phyloP scores from a whole-genome alignment of 306 rosid genomes.

The Geum urbanum region DNA sequence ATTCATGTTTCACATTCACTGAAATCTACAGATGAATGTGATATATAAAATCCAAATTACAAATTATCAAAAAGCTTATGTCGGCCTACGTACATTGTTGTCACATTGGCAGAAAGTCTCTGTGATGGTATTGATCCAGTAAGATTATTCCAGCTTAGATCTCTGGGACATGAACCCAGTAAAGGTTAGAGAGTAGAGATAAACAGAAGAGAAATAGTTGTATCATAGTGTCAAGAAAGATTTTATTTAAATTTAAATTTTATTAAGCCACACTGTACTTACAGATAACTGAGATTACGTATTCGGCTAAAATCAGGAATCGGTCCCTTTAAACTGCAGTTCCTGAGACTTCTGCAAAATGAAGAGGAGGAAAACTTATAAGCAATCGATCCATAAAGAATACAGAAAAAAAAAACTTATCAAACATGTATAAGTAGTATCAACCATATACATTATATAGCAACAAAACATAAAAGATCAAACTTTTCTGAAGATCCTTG shows the following conservation, averaged over 20 bases:
- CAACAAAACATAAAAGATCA: neutral
- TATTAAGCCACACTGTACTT: conserved; percentile 31
- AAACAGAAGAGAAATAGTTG: neutral
- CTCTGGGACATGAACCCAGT: conserved; percentile 49
- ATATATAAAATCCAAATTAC: neutral
- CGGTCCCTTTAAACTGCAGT: conserved; percentile 76
- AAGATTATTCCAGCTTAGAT: conserved; percentile 73
- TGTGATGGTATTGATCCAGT: conserved; percentile 54
- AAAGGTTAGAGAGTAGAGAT: conserved; percentile 11
- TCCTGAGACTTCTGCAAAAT: conserved; percentile 75
- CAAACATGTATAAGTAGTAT: neutral
- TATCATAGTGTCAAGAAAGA: conserved; percentile 5
- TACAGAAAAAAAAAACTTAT: neutral
- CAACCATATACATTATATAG: neutral
- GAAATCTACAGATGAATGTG: neutral
- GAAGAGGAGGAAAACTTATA: conserved; percentile 14
- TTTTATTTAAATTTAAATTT: neutral
- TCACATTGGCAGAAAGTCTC: conserved; percentile 56
- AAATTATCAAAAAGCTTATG: neutral
- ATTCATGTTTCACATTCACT: neutral
- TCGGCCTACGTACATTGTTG: conserved; percentile 58
- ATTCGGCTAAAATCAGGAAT: conserved; percentile 68
- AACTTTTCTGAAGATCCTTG: neutral
- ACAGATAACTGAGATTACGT: conserved; percentile 60
- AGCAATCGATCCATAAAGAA: neutral